Conservation (phyloP, 2,329 filamentous ascomycete genomes). For the Neurospora sp. region DNA sequence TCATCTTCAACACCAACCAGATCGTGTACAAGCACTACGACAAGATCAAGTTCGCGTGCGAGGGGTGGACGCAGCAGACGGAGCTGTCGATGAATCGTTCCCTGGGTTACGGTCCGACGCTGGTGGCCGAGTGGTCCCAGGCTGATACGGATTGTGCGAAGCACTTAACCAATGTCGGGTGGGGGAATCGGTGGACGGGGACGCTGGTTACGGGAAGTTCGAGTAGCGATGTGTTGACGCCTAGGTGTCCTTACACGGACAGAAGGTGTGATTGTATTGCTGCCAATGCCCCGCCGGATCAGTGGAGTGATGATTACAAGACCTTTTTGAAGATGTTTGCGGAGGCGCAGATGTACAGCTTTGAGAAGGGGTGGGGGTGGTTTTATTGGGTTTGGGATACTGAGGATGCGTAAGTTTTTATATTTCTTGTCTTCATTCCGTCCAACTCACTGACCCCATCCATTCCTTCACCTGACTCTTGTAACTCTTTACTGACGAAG, state of each 20-base stretch:
- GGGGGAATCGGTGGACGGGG: slow-evolving; percentile 86
- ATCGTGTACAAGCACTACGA: slow-evolving; percentile 70
- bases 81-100: slow-evolving; percentile 58
- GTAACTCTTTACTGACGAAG: slow-evolving; percentile 4
- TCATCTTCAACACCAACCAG: slow-evolving; percentile 90
- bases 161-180: slow-evolving; percentile 80
- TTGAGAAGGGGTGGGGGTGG: slow-evolving; percentile 92
- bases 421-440: neutral
- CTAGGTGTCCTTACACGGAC: slow-evolving; percentile 62
- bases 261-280: slow-evolving; percentile 58
- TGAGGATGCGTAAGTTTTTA: slow-evolving; percentile 37
- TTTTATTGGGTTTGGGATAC: slow-evolving; percentile 99
- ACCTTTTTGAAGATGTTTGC: slow-evolving; percentile 81
- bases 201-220: slow-evolving; percentile 62
- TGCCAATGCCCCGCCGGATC: slow-evolving; percentile 63
- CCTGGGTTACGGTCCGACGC: slow-evolving; percentile 82
- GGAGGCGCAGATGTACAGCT: slow-evolving; percentile 89
- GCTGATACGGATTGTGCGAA: slow-evolving; percentile 90
- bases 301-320: slow-evolving; percentile 69
- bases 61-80: slow-evolving; percentile 76
- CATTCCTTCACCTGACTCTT: neutral
- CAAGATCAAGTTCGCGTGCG: slow-evolving; percentile 81
- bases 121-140: slow-evolving; percentile 96
- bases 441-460: neutral
- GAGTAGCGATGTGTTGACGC: slow-evolving; percentile 52